phyloP scores from a whole-genome alignment of 345 rosid species.

The thale cress (Arabidopsis thaliana) region TAIR10.1 NC_003076.8:13523501-13524000 shows the following conservation, averaged over 20 bases:
- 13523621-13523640: conserved; percentile 26
- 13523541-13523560: conserved; percentile 1
- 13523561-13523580: conserved; percentile 14
- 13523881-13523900: conserved; percentile 47
- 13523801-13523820: conserved; percentile 6
- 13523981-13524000: background rate
- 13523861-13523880: conserved; percentile 56
- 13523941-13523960: background rate
- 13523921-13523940: background rate
- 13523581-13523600: conserved; percentile 8
- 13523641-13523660: background rate
- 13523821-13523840: conserved; percentile 44
- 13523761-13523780: background rate
- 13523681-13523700: conserved; percentile 24
- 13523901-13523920: conserved; percentile 14
- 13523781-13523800: conserved; percentile 25
- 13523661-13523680: conserved; percentile 19
- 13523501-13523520: conserved; percentile 1
- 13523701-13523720: conserved; percentile 29
- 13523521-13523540: background rate
- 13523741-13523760: background rate
- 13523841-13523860: conserved; percentile 45
- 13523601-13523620: conserved; percentile 35
- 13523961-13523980: background rate
- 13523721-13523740: background rate